A percentile compares a stretch with the other conserved stretches of the same genome.
These are phyloP conservation scores for Pseudomicrostroma phylloplanum DNA, from an alignment of 1,284 basidiomycete genomes.

Conservation along the genomic window DNA sequence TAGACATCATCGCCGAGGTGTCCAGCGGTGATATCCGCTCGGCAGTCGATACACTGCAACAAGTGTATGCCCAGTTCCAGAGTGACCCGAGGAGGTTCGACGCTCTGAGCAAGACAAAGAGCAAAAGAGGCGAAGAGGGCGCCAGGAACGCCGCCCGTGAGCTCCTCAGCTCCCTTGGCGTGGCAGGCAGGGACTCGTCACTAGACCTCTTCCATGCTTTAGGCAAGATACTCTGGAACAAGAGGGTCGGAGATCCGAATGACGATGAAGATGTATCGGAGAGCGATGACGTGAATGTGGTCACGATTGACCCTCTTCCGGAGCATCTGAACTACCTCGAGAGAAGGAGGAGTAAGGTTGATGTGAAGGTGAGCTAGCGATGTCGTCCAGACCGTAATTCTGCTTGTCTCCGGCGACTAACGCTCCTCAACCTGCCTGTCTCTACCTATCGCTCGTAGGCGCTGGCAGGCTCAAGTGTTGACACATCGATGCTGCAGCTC, in stretches of 20 bases:
- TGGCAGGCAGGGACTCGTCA: constrained; percentile 71
- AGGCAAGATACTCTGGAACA: constrained; percentile 91
- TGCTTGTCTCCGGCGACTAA: neutral
- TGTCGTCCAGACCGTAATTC: neutral
- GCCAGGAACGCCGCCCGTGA: constrained; percentile 10
- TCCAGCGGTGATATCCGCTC: constrained; percentile 84
- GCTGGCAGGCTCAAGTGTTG: constrained; percentile 55
- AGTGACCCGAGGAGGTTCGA: neutral
- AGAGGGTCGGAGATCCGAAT: constrained; percentile 58
- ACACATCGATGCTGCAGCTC: constrained; percentile 75
- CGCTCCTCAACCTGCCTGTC: too few species aligned
- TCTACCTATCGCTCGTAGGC: neutral
- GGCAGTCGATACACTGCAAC: constrained; percentile 81
- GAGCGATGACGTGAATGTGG: constrained; percentile 15
- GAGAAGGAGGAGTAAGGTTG: constrained; percentile 68
- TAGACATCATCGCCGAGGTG: constrained; percentile 70
- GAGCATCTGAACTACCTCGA: constrained; percentile 60
- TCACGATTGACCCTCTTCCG: constrained; percentile 48
- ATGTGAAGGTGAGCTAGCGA: constrained; percentile 50
- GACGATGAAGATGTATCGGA: constrained; percentile 25
- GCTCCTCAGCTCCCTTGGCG: constrained; percentile 11
- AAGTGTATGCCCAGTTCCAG: neutral
- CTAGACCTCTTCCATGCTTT: constrained; percentile 85
- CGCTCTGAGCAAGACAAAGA: neutral
- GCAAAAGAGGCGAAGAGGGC: neutral